These are phyloP conservation scores for Colletotrichum incanum DNA, from an alignment of 2,329 filamentous ascomycete species.

Conservation along the genomic window DNA sequence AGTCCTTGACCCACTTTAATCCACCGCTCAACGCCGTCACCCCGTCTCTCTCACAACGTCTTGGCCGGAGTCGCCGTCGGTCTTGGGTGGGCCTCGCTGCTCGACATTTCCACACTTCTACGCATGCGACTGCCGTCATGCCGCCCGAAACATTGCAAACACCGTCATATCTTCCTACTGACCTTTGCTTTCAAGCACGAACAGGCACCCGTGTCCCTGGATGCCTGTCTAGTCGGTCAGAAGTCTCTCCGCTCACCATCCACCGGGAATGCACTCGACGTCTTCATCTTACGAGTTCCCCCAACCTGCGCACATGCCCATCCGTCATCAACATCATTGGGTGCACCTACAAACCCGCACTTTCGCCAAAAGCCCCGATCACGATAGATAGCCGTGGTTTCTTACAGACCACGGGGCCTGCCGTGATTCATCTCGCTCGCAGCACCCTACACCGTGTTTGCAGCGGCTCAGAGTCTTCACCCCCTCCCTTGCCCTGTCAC, in stretches of 20 bases:
- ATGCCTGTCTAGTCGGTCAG: slow-evolving; percentile 31
- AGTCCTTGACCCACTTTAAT: slow-evolving; percentile 29
- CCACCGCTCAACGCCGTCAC: slow-evolving; percentile 40
- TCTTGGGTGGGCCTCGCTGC: slow-evolving; percentile 32
- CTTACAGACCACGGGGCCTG: slow-evolving; percentile 5
- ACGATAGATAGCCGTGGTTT: slow-evolving; percentile 15
- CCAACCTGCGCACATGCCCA: background rate
- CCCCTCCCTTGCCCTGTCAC: slow-evolving; percentile 21
- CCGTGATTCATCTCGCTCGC: slow-evolving; percentile 2
- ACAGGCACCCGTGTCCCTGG: slow-evolving; percentile 15
- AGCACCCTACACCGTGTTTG: slow-evolving; percentile 28
- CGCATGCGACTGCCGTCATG: slow-evolving; percentile 36
- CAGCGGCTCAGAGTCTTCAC: slow-evolving; percentile 3
- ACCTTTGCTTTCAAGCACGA: slow-evolving; percentile 6
- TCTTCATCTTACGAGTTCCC: slow-evolving; percentile 29
- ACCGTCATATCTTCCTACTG: slow-evolving; percentile 22
- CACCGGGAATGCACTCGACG: slow-evolving; percentile 19
- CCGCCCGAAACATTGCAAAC: slow-evolving; percentile 18
- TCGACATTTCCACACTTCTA: slow-evolving; percentile 30
- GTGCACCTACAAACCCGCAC: slow-evolving; percentile 9
- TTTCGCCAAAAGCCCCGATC: slow-evolving; percentile 7
- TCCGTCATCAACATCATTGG: slow-evolving; percentile 18
- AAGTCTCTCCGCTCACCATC: slow-evolving; percentile 26
- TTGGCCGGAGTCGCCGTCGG: slow-evolving; percentile 43
- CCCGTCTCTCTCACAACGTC: slow-evolving; percentile 35